Conservation (phyloP, 2,329 filamentous ascomycete species). For the Trichoderma polysporum region DNA sequence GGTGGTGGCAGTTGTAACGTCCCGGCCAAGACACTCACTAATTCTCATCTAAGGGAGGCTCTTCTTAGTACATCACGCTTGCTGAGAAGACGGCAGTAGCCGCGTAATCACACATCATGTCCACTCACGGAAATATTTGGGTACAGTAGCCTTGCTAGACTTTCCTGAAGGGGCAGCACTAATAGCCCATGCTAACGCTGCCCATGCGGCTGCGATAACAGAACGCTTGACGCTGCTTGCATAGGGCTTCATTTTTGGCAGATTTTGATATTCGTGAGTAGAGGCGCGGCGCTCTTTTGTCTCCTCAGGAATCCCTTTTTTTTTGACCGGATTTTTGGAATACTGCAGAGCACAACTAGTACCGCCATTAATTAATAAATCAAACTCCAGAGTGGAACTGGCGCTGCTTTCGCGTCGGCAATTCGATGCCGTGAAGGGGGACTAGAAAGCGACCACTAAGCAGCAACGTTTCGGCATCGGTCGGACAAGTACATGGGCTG, state of each 20-base stretch:
- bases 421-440: slow-evolving; percentile 15
- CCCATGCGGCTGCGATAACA: not conserved
- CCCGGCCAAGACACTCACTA: not conserved
- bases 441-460: slow-evolving; percentile 9
- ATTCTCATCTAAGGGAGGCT: slow-evolving; percentile 1
- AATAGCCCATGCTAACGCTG: not conserved
- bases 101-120: not conserved
- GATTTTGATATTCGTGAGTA: not conserved
- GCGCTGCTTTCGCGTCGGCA: slow-evolving; percentile 11
- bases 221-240: not conserved
- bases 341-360: not conserved
- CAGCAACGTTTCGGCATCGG: slow-evolving; percentile 1
- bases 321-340: not conserved
- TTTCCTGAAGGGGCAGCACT: slow-evolving; percentile 4
- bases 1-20: not conserved
- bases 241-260: slow-evolving; percentile 4
- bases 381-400: slow-evolving; percentile 4
- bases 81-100: not conserved
- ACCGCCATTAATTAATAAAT: not conserved
- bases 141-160: slow-evolving; percentile 16
- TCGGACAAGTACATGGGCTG: slow-evolving; percentile 2
- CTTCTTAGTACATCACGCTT: not conserved
- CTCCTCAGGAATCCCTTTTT: not conserved
- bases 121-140: slow-evolving; percentile 30
- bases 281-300: not conserved